Evolutionary conservation across 1,284 basidiomycete species (phyloP).

Genomic region (Tilletiopsis washingtonensis): DNA sequence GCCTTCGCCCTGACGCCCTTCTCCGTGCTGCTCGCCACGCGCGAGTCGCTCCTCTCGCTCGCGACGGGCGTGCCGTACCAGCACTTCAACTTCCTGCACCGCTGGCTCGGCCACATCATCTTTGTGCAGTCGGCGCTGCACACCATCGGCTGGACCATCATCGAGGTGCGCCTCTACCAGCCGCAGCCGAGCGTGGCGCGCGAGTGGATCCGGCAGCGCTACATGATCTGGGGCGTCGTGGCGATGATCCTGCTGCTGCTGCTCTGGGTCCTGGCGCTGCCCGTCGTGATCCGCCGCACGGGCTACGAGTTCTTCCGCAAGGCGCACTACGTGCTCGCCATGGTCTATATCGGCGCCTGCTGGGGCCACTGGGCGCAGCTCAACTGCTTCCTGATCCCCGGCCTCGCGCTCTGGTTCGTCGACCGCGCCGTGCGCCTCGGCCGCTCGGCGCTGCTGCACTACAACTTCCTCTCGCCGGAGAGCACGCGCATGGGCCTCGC

Average conservation of each 20-base stretch:
- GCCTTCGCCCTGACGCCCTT: slow-evolving; percentile 14
- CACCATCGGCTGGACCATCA: slow-evolving; percentile 16
- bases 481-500: slow-evolving; percentile 8
- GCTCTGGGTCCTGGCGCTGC: slow-evolving; percentile 9
- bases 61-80: slow-evolving; percentile 17
- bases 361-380: slow-evolving; percentile 17
- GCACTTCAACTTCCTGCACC: slow-evolving; percentile 20
- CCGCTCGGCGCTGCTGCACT: slow-evolving; percentile 7
- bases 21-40: slow-evolving; percentile 9
- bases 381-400: slow-evolving; percentile 15
- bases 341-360: slow-evolving; percentile 16
- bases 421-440: slow-evolving; percentile 7
- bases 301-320: slow-evolving; percentile 18
- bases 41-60: slow-evolving; percentile 12
- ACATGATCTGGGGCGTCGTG: slow-evolving; percentile 15
- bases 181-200: slow-evolving; percentile 7
- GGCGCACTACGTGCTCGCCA: slow-evolving; percentile 15
- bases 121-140: slow-evolving; percentile 10
- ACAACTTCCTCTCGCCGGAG: slow-evolving; percentile 6
- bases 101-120: slow-evolving; percentile 19
- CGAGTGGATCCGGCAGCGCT: slow-evolving; percentile 8
- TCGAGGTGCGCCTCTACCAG: slow-evolving; percentile 14
- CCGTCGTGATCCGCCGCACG: slow-evolving; percentile 3
- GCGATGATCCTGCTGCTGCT: slow-evolving; percentile 9
- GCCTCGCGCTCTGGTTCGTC: slow-evolving; percentile 10